A percentile compares a stretch with the other conserved stretches of the same genome.
phyloP scores from a whole-genome alignment of 306 rosid genomes.

The Vigna nakashimae region DNA sequence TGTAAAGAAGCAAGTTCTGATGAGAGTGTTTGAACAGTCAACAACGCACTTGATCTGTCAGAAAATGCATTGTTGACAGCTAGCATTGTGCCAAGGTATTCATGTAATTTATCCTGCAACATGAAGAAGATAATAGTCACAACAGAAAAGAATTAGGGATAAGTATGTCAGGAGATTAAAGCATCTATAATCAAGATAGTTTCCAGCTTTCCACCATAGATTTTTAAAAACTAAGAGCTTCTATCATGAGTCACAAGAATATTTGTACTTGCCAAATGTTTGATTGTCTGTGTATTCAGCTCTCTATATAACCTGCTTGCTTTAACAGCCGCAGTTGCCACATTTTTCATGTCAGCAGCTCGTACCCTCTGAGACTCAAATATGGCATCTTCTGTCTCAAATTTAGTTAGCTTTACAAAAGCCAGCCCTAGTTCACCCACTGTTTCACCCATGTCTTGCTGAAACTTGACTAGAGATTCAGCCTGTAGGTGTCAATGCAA shows the following conservation, averaged over 20 bases:
- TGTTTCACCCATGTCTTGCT: constrained; percentile 97
- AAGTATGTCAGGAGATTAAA: constrained; percentile 9
- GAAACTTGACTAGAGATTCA: constrained; percentile 90
- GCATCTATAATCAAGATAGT: constrained; percentile 3
- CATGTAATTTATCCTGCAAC: constrained; percentile 93
- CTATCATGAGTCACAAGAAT: constrained; percentile 13
- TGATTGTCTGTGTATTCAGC: constrained; percentile 91
- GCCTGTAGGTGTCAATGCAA: constrained; percentile 61
- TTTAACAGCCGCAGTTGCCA: constrained; percentile 96
- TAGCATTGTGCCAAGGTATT: constrained; percentile 93
- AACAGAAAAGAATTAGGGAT: constrained; percentile 23
- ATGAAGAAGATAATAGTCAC: constrained; percentile 34
- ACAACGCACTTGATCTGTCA: constrained; percentile 86
- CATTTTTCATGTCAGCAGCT: constrained; percentile 77
- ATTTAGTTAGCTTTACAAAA: constrained; percentile 86
- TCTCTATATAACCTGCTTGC: constrained; percentile 91
- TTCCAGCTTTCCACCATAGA: not conserved
- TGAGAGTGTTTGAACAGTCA: constrained; percentile 93
- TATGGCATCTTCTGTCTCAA: constrained; percentile 84
- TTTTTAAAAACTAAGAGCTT: constrained; percentile 12
- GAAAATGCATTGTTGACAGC: constrained; percentile 84
- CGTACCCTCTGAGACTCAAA: constrained; percentile 70
- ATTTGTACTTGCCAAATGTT: constrained; percentile 73
- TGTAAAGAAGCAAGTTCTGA: constrained; percentile 75
- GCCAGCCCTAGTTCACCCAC: constrained; percentile 92